Conservation (phyloP, 73 alveolate genomes). For the Paramecium tetraurelia region DNA sequence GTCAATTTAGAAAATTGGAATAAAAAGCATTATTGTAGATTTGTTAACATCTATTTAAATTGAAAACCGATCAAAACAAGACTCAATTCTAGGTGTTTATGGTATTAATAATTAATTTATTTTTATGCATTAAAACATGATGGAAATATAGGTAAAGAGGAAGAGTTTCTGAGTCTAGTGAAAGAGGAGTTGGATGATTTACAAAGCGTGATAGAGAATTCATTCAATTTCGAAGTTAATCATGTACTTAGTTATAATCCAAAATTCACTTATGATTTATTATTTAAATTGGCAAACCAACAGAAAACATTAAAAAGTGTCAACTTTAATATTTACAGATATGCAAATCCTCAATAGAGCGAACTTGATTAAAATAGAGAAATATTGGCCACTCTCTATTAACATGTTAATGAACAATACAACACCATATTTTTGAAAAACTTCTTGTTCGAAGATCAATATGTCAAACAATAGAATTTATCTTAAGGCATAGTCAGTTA, state of each 20-base stretch:
- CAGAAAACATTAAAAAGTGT: constrained; percentile 18
- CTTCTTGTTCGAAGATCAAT: background rate
- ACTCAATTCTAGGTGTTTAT: background rate
- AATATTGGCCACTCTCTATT: constrained; percentile 15
- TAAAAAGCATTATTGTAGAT: background rate
- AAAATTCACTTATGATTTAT: background rate
- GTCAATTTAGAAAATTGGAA: background rate
- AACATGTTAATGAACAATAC: background rate
- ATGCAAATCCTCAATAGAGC: constrained; percentile 19
- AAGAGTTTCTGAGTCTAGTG: background rate
- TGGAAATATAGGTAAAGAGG: background rate
- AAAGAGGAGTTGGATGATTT: constrained; percentile 41
- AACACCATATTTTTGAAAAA: constrained; percentile 27
- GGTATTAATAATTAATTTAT: background rate
- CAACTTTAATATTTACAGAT: constrained; percentile 37
- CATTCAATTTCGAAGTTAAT: constrained; percentile 41
- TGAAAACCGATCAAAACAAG: constrained; percentile 3
- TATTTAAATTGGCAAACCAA: constrained; percentile 31
- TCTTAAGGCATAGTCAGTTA: constrained; percentile 11
- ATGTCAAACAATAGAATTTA: background rate
- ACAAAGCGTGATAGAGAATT: constrained; percentile 29
- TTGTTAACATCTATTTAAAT: constrained; percentile 24
- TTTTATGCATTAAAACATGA: background rate
- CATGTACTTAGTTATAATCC: background rate
- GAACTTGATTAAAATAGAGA: constrained; percentile 36